A percentile compares a stretch with the other conserved stretches of the same genome.
Conservation (phyloP, 2,329 filamentous ascomycete genomes). For the Aschersonia sp. region DNA sequence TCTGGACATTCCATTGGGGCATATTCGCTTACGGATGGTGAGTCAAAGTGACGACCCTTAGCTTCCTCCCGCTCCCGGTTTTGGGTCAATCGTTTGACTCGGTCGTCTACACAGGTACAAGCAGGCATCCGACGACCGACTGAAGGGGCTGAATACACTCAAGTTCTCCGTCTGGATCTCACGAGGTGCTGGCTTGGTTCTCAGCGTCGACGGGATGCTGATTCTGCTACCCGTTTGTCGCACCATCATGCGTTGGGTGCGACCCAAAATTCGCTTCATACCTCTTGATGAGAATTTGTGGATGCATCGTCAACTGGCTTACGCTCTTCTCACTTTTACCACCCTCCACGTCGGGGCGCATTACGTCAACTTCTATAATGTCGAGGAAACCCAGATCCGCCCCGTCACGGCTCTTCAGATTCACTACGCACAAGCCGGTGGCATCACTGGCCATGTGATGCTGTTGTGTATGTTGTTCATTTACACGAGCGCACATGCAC, state of each 20-base stretch:
- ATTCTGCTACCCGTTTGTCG: constrained; percentile 92
- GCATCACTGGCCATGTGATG: constrained; percentile 95
- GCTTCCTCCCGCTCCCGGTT: background rate
- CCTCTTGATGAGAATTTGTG: constrained; percentile 94
- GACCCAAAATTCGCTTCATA: constrained; percentile 76
- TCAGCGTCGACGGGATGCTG: constrained; percentile 72
- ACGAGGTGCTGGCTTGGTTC: constrained; percentile 74
- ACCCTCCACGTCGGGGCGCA: constrained; percentile 64
- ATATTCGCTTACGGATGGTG: constrained; percentile 83
- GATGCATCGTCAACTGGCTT: constrained; percentile 93
- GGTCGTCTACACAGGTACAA: constrained; percentile 47
- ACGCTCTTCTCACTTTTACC: constrained; percentile 73
- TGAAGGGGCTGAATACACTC: constrained; percentile 69
- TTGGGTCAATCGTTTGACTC: background rate
- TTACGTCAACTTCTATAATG: constrained; percentile 98
- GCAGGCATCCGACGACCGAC: constrained; percentile 51
- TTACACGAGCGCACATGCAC: constrained; percentile 87
- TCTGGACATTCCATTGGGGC: constrained; percentile 64
- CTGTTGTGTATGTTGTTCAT: constrained; percentile 97
- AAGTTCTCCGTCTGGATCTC: constrained; percentile 92
- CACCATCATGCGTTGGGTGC: constrained; percentile 69
- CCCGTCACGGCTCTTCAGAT: constrained; percentile 73
- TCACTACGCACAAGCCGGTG: constrained; percentile 78
- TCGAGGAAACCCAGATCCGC: constrained; percentile 73
- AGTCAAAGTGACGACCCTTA: constrained; percentile 13